Conservation (phyloP, 306 rosid genomes). For the Coriaria nepalensis region DNA sequence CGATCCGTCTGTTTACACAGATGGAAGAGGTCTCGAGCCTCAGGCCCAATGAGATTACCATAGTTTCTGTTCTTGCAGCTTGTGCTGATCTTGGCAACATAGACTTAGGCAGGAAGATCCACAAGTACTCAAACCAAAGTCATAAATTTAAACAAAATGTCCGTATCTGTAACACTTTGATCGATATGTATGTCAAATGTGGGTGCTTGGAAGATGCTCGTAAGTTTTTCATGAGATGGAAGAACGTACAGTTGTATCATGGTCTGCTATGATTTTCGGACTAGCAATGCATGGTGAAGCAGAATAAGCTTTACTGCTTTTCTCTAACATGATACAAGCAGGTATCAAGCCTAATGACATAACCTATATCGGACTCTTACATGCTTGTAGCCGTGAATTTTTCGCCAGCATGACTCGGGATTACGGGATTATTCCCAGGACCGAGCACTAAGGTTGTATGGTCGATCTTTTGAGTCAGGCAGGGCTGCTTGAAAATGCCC, state of each 20-base stretch:
- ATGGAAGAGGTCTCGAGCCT: conserved; percentile 30
- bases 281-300: conserved; percentile 40
- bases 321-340: conserved; percentile 21
- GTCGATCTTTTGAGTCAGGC: conserved; percentile 42
- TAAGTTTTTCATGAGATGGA: conserved; percentile 22
- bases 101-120: conserved; percentile 35
- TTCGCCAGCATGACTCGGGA: conserved; percentile 31
- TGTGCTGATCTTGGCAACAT: conserved; percentile 43
- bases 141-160: conserved; percentile 20
- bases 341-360: conserved; percentile 36
- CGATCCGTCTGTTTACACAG: conserved; percentile 23
- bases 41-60: conserved; percentile 37
- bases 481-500: conserved; percentile 39
- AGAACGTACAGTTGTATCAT: conserved; percentile 34
- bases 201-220: conserved; percentile 40
- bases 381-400: conserved; percentile 43
- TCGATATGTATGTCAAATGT: conserved; percentile 47
- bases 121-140: conserved; percentile 20
- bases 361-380: conserved; percentile 36
- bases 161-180: conserved; percentile 32
- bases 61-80: conserved; percentile 36
- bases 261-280: conserved; percentile 48
- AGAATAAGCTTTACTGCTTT: conserved; percentile 32
- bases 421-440: conserved; percentile 30
- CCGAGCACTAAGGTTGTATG: conserved; percentile 50